These are phyloP conservation scores for Jamesozyma spencerorum DNA, from an alignment of 805 yeast species.

Conservation along the genomic window DNA sequence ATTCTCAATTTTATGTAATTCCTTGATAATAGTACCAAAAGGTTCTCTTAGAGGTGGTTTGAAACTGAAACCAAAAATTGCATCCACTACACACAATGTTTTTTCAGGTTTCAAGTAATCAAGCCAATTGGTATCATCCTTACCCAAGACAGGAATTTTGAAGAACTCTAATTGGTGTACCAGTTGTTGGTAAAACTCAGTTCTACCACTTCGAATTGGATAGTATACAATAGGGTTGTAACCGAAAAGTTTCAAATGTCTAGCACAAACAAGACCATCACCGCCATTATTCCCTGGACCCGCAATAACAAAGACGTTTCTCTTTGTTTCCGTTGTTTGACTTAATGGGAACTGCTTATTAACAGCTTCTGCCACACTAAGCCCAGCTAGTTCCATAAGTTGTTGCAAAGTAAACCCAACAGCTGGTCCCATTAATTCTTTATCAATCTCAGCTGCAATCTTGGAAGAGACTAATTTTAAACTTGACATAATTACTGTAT, in stretches of 20 bases:
- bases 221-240: conserved; percentile 69
- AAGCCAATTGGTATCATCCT: conserved; percentile 28
- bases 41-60: conserved; percentile 81
- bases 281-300: conserved; percentile 98
- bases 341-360: conserved; percentile 49
- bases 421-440: conserved; percentile 76
- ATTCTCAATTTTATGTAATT: conserved; percentile 30
- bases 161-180: conserved; percentile 59
- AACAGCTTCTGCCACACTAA: conserved; percentile 85
- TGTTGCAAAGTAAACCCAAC: conserved; percentile 33
- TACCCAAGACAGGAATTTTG: conserved; percentile 46
- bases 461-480: conserved; percentile 38
- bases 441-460: conserved; percentile 68
- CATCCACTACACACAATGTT: conserved; percentile 56
- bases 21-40: conserved; percentile 42
- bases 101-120: conserved; percentile 24
- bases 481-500: background rate
- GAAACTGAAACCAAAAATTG: conserved; percentile 90
- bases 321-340: conserved; percentile 9
- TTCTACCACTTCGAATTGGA: conserved; percentile 55
- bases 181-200: conserved; percentile 49
- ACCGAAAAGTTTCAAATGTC: conserved; percentile 78
- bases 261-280: conserved; percentile 91
- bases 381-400: conserved; percentile 90
- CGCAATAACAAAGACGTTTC: conserved; percentile 56